Evolutionary conservation across 2,329 filamentous ascomycete species (phyloP).

Genomic region (Fusarium sp.): DNA sequence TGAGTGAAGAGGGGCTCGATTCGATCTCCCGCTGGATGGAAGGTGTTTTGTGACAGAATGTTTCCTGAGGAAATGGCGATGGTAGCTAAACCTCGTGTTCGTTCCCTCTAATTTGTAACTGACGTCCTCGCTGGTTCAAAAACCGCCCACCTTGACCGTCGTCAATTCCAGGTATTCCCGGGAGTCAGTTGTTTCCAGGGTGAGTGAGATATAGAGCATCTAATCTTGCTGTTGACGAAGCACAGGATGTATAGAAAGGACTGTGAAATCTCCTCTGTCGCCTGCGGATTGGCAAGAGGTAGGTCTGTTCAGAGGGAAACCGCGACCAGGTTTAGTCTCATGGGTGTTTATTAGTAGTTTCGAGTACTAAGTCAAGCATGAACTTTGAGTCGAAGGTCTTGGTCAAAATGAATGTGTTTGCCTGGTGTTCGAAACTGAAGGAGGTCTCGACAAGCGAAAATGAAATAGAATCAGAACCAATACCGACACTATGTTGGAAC

Average conservation of each 20-base stretch:
- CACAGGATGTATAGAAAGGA: not conserved
- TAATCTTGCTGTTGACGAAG: not conserved
- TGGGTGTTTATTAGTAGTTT: not conserved
- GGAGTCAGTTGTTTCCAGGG: not conserved
- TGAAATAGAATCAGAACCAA: not conserved
- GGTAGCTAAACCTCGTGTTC: not conserved
- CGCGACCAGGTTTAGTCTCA: not conserved
- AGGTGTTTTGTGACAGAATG: slow-evolving; percentile 4
- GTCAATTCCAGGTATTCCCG: not conserved
- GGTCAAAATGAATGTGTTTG: not conserved
- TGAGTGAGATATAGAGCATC: not conserved
- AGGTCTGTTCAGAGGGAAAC: not conserved
- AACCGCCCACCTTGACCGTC: not conserved
- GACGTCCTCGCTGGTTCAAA: not conserved
- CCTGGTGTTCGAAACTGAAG: not conserved
- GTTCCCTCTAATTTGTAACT: not conserved
- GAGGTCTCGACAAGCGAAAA: not conserved
- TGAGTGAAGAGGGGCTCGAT: not conserved
- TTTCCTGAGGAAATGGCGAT: slow-evolving; percentile 18
- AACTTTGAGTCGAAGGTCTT: not conserved
- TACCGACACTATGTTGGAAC: not conserved
- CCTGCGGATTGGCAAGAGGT: not conserved
- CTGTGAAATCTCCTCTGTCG: not conserved
- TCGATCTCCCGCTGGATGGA: not conserved
- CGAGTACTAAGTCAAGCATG: not conserved